These are phyloP conservation scores for Schizosaccharomyces versatilis DNA, from an alignment of 1,139 yeast species.

Conservation along the genomic window DNA sequence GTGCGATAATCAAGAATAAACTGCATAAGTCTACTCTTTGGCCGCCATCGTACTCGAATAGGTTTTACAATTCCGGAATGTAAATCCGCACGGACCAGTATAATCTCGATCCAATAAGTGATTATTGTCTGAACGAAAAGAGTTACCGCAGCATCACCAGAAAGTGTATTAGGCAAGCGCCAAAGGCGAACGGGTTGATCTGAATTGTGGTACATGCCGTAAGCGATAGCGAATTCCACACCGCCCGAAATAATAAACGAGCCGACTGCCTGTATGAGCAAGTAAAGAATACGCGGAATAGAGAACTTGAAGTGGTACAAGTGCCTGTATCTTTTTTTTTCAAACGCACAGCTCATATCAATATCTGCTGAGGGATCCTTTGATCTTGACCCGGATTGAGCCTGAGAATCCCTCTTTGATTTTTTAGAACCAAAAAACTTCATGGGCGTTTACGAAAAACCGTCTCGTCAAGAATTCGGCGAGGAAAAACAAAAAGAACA, in stretches of 20 bases:
- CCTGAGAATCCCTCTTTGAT: too few species aligned
- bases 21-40: slow-evolving; percentile 3
- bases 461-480: too few species aligned
- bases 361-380: too few species aligned
- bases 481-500: too few species aligned
- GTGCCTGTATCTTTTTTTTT: background rate
- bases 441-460: too few species aligned
- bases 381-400: too few species aligned
- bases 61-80: slow-evolving; percentile 6
- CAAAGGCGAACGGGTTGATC: slow-evolving; percentile 7
- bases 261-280: slow-evolving; percentile 7
- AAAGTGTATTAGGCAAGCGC: slow-evolving; percentile 9
- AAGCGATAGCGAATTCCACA: slow-evolving; percentile 9
- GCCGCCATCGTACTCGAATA: slow-evolving; percentile 5
- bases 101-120: slow-evolving; percentile 6
- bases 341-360: too few species aligned
- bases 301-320: background rate
- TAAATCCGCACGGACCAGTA: slow-evolving; percentile 6
- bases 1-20: background rate
- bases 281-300: background rate
- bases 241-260: slow-evolving; percentile 9
- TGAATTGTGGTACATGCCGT: slow-evolving; percentile 8
- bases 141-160: slow-evolving; percentile 11
- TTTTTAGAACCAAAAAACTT: too few species aligned
- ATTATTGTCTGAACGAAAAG: slow-evolving; percentile 5